Conservation (phyloP, 106 monocot genomes). For the Dendrobium huoshanense region DNA sequence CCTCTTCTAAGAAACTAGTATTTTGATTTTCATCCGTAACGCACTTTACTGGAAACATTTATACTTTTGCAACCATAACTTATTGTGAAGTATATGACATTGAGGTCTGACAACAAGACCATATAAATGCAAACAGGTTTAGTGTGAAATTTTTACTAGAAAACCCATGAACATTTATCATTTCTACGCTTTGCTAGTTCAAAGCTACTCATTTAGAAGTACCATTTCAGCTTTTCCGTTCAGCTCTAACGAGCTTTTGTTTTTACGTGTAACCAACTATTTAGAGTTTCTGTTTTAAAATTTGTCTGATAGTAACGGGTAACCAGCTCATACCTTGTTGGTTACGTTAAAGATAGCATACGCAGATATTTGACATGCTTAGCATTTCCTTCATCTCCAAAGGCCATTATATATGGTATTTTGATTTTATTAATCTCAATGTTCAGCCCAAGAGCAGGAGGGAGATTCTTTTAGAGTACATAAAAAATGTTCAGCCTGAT, state of each 20-base stretch:
- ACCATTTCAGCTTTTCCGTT: neutral
- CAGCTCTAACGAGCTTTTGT: neutral
- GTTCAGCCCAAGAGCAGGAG: slow-evolving; percentile 67
- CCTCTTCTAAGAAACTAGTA: too few relatives aligned
- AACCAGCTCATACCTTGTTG: neutral
- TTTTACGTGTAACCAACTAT: neutral
- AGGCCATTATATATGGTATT: neutral
- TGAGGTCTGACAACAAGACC: too few relatives aligned
- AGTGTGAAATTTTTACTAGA: neutral
- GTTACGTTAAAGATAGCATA: neutral
- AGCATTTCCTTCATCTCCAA: neutral
- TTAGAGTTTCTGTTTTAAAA: neutral
- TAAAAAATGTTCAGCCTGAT: slow-evolving; percentile 86
- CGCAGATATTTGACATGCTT: neutral
- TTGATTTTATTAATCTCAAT: neutral
- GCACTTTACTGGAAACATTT: too few relatives aligned
- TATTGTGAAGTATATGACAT: too few relatives aligned
- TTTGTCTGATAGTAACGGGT: neutral
- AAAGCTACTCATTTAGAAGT: neutral
- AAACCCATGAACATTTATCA: neutral
- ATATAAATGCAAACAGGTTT: too few relatives aligned
- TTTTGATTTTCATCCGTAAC: too few relatives aligned
- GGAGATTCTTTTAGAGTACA: slow-evolving; percentile 88
- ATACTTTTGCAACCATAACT: too few relatives aligned
- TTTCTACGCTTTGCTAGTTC: neutral